phyloP scores from a whole-genome alignment of 2,329 filamentous ascomycete species.

The Thelonectria blattea region DNA sequence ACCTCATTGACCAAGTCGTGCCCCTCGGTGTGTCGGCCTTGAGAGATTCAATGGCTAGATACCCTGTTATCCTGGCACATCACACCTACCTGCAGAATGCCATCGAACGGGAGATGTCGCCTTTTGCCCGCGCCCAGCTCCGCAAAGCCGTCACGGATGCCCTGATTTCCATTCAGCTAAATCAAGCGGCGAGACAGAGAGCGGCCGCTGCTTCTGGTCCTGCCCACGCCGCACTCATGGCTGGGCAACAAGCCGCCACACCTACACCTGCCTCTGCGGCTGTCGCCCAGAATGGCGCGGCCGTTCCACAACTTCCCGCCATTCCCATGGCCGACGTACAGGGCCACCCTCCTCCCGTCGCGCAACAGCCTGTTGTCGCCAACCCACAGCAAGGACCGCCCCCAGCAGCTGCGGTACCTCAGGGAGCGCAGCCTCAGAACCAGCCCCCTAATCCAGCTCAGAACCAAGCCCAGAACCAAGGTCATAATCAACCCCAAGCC shows the following conservation, averaged over 20 bases:
- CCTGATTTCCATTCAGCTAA: constrained; percentile 53
- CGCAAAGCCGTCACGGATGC: constrained; percentile 56
- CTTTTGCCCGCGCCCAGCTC: constrained; percentile 55
- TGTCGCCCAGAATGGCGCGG: neutral
- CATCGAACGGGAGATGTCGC: constrained; percentile 59
- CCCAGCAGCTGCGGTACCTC: constrained; percentile 27
- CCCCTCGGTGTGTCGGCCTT: constrained; percentile 56
- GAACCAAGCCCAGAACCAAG: too few species aligned
- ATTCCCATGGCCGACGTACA: constrained; percentile 4
- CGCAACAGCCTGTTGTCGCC: constrained; percentile 23
- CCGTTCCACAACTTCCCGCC: constrained; percentile 11
- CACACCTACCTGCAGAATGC: constrained; percentile 55
- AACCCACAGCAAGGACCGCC: constrained; percentile 32
- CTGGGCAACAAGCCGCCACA: constrained; percentile 5
- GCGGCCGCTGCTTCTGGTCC: constrained; percentile 9
- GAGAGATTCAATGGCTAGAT: constrained; percentile 51
- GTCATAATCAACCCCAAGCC: neutral
- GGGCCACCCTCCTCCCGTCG: neutral
- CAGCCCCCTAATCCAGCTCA: neutral
- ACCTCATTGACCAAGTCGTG: constrained; percentile 60
- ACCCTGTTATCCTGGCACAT: constrained; percentile 57
- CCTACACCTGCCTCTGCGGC: constrained; percentile 6
- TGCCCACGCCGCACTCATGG: neutral
- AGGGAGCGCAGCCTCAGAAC: constrained; percentile 23
- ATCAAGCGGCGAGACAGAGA: constrained; percentile 44